These are phyloP conservation scores for Cymbidium sinense DNA, from an alignment of 106 monocot species.

Conservation along the genomic window DNA sequence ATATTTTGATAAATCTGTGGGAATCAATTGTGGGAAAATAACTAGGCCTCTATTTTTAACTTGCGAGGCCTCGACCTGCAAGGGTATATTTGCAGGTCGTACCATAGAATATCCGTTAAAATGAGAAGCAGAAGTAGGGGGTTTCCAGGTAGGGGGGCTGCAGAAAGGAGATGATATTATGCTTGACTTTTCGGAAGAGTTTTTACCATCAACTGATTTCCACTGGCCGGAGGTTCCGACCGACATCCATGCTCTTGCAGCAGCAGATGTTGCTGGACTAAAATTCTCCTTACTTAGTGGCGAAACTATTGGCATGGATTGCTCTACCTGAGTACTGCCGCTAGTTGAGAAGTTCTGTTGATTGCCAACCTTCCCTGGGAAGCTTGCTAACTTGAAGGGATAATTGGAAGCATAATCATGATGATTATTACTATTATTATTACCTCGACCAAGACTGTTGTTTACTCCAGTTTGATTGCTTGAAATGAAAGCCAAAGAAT, in stretches of 20 bases:
- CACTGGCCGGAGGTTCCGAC: conserved; percentile 22
- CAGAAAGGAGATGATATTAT: conserved; percentile 19
- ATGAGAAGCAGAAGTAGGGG: conserved; percentile 16
- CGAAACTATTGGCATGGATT: conserved; percentile 18
- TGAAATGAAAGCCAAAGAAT: conserved; percentile 14
- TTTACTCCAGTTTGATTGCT: conserved; percentile 20
- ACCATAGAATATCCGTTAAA: conserved; percentile 16
- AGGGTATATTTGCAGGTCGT: conserved; percentile 11
- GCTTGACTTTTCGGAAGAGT: conserved; percentile 17
- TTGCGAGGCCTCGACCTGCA: conserved; percentile 18
- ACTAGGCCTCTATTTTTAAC: conserved; percentile 35
- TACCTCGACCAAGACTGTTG: conserved; percentile 8
- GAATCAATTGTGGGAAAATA: conserved; percentile 54
- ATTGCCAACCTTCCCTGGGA: conserved; percentile 17
- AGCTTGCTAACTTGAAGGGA: conserved; percentile 27
- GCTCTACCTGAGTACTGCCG: conserved; percentile 8
- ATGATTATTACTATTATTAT: conserved; percentile 5
- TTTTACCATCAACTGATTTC: conserved; percentile 15
- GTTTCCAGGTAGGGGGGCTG: conserved; percentile 26
- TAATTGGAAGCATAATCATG: conserved; percentile 30
- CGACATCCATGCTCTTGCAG: conserved; percentile 59
- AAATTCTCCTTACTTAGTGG: conserved; percentile 23
- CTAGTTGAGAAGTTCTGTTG: conserved; percentile 20
- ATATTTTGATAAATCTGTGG: conserved; percentile 29
- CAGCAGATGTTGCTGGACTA: conserved; percentile 28